Conservation (phyloP, 257 asterid genomes). For the Scutellaria minor region DNA sequence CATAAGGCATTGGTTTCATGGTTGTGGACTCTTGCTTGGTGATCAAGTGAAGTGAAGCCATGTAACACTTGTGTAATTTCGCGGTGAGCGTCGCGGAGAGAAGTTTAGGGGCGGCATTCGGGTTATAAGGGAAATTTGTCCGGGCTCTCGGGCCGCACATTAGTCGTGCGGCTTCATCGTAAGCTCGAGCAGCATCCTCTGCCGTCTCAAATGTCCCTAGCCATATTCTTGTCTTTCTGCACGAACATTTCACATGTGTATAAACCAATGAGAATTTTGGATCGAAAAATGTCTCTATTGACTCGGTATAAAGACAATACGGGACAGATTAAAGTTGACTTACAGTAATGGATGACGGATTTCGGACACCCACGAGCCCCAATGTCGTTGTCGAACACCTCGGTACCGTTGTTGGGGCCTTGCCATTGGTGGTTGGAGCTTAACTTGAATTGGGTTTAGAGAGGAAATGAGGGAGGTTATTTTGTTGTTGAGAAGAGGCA, state of each 20-base stretch:
- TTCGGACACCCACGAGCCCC: conserved; percentile 96
- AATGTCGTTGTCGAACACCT: conserved; percentile 82
- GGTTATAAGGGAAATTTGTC: conserved; percentile 60
- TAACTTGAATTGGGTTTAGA: neutral
- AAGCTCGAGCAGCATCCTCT: conserved; percentile 80
- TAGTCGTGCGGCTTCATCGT: conserved; percentile 78
- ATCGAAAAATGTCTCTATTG: too few species aligned
- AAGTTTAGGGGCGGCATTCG: conserved; percentile 38
- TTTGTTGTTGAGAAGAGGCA: conserved; percentile 6
- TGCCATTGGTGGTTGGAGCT: conserved; percentile 44
- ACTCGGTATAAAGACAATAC: too few species aligned
- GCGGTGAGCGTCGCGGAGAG: conserved; percentile 66
- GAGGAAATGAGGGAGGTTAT: neutral
- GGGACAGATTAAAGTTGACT: neutral
- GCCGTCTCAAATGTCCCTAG: conserved; percentile 83
- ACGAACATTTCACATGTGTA: neutral
- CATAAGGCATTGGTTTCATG: conserved; percentile 22
- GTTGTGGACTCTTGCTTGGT: conserved; percentile 36
- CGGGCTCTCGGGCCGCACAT: conserved; percentile 75
- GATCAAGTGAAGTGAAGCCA: conserved; percentile 57
- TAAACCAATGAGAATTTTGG: neutral
- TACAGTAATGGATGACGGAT: conserved; percentile 83
- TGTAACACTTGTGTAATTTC: conserved; percentile 65
- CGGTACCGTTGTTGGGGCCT: conserved; percentile 66
- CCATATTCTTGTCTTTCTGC: conserved; percentile 80